Conservation (phyloP, 2,329 filamentous ascomycete species). For the Trichoderma pleuroti region DNA sequence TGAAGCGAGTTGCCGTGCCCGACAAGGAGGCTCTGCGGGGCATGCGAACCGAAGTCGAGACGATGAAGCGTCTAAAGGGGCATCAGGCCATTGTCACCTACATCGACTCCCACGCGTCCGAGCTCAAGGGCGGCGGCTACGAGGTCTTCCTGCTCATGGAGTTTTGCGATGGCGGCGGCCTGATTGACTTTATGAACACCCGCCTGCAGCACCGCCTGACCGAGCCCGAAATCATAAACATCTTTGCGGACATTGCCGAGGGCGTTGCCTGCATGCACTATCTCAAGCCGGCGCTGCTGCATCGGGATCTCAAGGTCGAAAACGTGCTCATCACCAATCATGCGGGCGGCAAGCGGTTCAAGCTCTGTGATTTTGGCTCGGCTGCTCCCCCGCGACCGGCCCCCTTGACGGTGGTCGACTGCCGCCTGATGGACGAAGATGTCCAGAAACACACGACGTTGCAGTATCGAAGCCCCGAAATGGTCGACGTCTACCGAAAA, state of each 20-base stretch:
- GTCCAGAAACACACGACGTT: conserved; percentile 95
- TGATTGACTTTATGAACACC: conserved; percentile 99
- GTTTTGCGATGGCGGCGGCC: conserved; percentile 86
- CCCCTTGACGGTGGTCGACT: conserved; percentile 82
- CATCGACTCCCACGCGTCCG: conserved; percentile 95
- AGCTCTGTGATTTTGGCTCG: conserved; percentile 97
- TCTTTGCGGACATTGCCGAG: conserved; percentile 93
- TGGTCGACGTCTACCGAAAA: conserved; percentile 97
- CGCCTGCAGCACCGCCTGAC: conserved; percentile 92
- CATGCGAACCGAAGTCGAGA: conserved; percentile 98
- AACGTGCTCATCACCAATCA: conserved; percentile 84
- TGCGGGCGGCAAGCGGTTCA: conserved; percentile 71
- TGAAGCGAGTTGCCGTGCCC: conserved; percentile 93
- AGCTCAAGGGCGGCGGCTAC: conserved; percentile 87
- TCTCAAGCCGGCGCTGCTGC: conserved; percentile 85
- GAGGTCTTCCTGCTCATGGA: conserved; percentile 99
- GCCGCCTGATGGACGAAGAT: conserved; percentile 90
- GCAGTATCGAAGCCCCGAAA: conserved; percentile 96
- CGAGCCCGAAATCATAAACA: conserved; percentile 94
- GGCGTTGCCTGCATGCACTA: conserved; percentile 99
- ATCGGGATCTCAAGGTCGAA: conserved; percentile 95
- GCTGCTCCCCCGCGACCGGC: conserved; percentile 79
- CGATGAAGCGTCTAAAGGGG: conserved; percentile 98
- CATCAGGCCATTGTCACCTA: conserved; percentile 96
- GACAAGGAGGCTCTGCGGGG: conserved; percentile 91